Evolutionary conservation across 345 rosid genomes (phyloP).

Genomic region (Leavenworthia alabamica): DNA sequence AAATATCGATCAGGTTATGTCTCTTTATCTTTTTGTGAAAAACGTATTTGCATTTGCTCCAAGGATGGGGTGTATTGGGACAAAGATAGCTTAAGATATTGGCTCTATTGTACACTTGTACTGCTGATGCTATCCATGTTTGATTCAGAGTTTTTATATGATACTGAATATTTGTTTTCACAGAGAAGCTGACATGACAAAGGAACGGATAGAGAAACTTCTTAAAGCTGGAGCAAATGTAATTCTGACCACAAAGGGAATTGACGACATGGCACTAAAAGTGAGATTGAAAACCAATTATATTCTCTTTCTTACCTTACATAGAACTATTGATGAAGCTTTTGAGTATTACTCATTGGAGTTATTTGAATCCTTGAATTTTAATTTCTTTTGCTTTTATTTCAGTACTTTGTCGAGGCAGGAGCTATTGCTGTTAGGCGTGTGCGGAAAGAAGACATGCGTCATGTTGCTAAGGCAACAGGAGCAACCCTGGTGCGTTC

Average conservation of each 20-base stretch:
- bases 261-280: conserved; percentile 99
- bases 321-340: neutral
- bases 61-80: too few relatives aligned
- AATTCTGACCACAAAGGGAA: conserved; percentile 88
- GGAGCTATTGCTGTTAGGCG: conserved; percentile 98
- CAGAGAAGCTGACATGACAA: conserved; percentile 97
- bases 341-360: neutral
- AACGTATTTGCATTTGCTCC: neutral
- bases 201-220: conserved; percentile 89
- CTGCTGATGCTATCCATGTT: neutral
- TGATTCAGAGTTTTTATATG: neutral
- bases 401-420: conserved; percentile 94
- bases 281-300: conserved; percentile 23
- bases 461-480: conserved; percentile 95
- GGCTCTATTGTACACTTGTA: neutral
- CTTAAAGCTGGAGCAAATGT: conserved; percentile 96
- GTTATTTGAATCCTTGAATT: neutral
- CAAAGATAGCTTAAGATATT: too few relatives aligned
- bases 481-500: conserved; percentile 82
- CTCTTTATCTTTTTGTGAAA: neutral
- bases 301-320: neutral
- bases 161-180: conserved; percentile 12
- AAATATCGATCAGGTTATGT: neutral
- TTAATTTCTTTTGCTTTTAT: conserved; percentile 12
- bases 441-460: conserved; percentile 95